phyloP scores from a whole-genome alignment of 2,329 filamentous ascomycete species.

The Beauveria asiatica region DNA sequence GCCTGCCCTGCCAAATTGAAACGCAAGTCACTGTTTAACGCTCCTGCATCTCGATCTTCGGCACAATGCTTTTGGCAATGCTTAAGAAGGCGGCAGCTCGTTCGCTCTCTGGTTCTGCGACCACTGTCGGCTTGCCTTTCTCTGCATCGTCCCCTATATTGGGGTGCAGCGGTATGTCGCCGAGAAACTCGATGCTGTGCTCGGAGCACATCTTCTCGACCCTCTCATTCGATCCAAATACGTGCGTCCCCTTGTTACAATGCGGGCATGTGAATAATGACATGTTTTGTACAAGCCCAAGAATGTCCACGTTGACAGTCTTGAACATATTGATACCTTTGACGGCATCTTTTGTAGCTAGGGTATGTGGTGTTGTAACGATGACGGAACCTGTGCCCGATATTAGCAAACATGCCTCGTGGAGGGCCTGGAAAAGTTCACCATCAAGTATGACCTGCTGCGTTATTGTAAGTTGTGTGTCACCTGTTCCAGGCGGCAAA shows the following conservation, averaged over 20 bases:
- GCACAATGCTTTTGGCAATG: conserved; percentile 52
- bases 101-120: conserved; percentile 70
- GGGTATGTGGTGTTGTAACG: conserved; percentile 86
- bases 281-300: conserved; percentile 93
- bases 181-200: conserved; percentile 69
- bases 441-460: conserved; percentile 89
- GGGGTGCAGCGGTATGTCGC: conserved; percentile 81
- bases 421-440: conserved; percentile 23
- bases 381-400: conserved; percentile 60
- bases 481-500: conserved; percentile 86
- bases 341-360: conserved; percentile 84
- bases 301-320: conserved; percentile 68
- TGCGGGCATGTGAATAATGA: conserved; percentile 72
- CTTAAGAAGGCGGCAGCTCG: conserved; percentile 63
- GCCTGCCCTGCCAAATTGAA: neutral
- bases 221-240: conserved; percentile 62
- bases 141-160: conserved; percentile 83
- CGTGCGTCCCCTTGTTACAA: conserved; percentile 63
- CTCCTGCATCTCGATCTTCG: conserved; percentile 31
- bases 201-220: conserved; percentile 62
- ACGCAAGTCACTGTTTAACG: conserved; percentile 4
- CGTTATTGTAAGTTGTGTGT: conserved; percentile 93
- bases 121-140: conserved; percentile 79
- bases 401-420: neutral
- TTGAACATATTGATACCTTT: conserved; percentile 91